phyloP scores from a whole-genome alignment of 1,284 basidiomycete genomes.

The Trametes versicolor region DNA sequence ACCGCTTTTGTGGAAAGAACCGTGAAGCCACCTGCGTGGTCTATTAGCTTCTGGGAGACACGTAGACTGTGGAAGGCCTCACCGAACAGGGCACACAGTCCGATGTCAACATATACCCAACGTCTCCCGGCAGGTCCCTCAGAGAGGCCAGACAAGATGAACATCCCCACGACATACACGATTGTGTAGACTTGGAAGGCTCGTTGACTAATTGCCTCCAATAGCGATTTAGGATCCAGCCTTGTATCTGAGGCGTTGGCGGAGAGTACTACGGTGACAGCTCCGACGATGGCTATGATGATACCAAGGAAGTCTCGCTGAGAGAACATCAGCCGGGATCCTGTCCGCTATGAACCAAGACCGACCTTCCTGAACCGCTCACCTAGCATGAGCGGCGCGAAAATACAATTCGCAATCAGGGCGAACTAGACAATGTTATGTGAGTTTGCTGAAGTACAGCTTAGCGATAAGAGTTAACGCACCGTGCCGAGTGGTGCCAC shows the following conservation, averaged over 20 bases:
- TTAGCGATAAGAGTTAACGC: constrained; percentile 45
- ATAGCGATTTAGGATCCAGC: constrained; percentile 75
- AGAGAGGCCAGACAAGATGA: constrained; percentile 71
- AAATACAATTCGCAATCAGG: constrained; percentile 93
- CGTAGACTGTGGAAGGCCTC: constrained; percentile 27
- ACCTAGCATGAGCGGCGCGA: constrained; percentile 89
- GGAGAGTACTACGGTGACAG: constrained; percentile 91
- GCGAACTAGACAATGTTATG: constrained; percentile 69
- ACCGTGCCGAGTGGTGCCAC: constrained; percentile 97
- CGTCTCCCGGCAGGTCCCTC: constrained; percentile 66
- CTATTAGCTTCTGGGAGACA: constrained; percentile 13
- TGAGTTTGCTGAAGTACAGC: constrained; percentile 6
- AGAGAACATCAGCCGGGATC: not conserved
- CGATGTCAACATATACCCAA: constrained; percentile 88
- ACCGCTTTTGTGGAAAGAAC: constrained; percentile 95
- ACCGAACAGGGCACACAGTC: constrained; percentile 90
- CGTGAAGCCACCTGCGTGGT: constrained; percentile 83
- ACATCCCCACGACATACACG: constrained; percentile 64
- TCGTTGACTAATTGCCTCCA: constrained; percentile 74
- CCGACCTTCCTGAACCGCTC: constrained; percentile 78
- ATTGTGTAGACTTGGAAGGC: constrained; percentile 81
- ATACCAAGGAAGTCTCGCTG: constrained; percentile 91
- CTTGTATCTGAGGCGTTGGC: constrained; percentile 76
- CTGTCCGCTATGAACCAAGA: not conserved
- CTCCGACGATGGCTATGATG: constrained; percentile 82